Conservation (phyloP, 352 stramenopile species). For the Hyaloperonospora arabidopsidis region DNA sequence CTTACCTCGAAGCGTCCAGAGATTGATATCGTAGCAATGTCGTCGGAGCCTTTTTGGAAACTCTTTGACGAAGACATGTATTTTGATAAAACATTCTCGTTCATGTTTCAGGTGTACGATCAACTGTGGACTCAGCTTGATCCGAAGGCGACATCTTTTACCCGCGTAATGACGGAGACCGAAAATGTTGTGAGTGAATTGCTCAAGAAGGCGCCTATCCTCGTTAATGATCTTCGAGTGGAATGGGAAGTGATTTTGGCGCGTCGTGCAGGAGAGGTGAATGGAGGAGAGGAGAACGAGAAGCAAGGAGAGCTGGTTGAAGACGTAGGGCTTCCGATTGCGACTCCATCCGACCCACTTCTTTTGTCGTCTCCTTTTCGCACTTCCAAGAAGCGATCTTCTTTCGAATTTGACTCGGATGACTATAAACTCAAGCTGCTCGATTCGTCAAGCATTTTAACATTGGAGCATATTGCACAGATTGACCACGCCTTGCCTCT, state of each 20-base stretch:
- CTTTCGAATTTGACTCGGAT: slow-evolving; percentile 48
- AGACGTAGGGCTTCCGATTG: slow-evolving; percentile 25
- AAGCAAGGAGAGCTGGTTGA: slow-evolving; percentile 17
- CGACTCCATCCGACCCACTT: slow-evolving; percentile 12
- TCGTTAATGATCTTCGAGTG: slow-evolving; percentile 50
- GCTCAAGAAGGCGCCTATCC: slow-evolving; percentile 49
- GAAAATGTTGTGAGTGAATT: slow-evolving; percentile 60
- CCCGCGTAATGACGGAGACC: slow-evolving; percentile 69
- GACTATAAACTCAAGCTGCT: slow-evolving; percentile 75
- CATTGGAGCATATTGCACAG: slow-evolving; percentile 51
- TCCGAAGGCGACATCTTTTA: slow-evolving; percentile 68
- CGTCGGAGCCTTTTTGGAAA: slow-evolving; percentile 75
- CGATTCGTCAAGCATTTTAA: slow-evolving; percentile 62
- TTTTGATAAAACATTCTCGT: slow-evolving; percentile 70
- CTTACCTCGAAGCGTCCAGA: slow-evolving; percentile 45
- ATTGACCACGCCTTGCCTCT: slow-evolving; percentile 70
- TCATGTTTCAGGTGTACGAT: slow-evolving; percentile 74
- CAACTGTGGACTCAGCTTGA: slow-evolving; percentile 55
- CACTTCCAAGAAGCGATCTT: slow-evolving; percentile 39
- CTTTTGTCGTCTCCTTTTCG: slow-evolving; percentile 20
- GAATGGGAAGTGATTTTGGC: slow-evolving; percentile 57
- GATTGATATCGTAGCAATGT: slow-evolving; percentile 74
- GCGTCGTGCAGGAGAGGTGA: slow-evolving; percentile 18
- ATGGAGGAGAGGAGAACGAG: slow-evolving; percentile 30
- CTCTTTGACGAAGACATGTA: slow-evolving; percentile 74